These are phyloP conservation scores for Halophytophthora polymorphica DNA, from an alignment of 352 stramenopile genomes.

Conservation along the genomic window DNA sequence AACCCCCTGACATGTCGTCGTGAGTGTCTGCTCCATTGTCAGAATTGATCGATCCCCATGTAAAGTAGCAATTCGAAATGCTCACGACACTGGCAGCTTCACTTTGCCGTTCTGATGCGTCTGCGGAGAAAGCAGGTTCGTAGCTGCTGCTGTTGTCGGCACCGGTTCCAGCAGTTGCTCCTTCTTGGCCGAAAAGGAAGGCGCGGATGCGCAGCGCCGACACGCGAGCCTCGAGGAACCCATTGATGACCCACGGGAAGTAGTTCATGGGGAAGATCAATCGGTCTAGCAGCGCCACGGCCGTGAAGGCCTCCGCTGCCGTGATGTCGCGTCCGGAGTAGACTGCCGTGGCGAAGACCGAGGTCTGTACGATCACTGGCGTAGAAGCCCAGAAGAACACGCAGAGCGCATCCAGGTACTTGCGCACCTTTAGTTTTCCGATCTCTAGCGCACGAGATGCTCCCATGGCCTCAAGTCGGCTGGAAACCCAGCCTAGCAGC, in stretches of 20 bases:
- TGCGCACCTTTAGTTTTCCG: slow-evolving; percentile 60
- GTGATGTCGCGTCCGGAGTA: slow-evolving; percentile 69
- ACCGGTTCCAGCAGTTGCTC: neutral
- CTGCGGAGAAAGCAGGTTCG: neutral
- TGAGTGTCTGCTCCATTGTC: neutral
- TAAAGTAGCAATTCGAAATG: slow-evolving; percentile 31
- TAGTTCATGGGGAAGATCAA: slow-evolving; percentile 92
- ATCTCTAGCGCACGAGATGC: slow-evolving; percentile 62
- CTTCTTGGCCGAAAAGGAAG: slow-evolving; percentile 57
- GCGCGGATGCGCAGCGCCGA: slow-evolving; percentile 71
- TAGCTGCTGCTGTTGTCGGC: neutral
- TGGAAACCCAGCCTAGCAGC: slow-evolving; percentile 60
- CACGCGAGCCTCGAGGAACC: slow-evolving; percentile 81
- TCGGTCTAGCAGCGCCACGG: slow-evolving; percentile 82
- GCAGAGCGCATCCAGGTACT: slow-evolving; percentile 88
- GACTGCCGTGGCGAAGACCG: slow-evolving; percentile 77
- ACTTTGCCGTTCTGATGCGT: slow-evolving; percentile 1
- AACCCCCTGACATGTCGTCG: slow-evolving; percentile 1
- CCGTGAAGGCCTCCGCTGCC: slow-evolving; percentile 79
- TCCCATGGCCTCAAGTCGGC: slow-evolving; percentile 48
- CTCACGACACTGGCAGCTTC: slow-evolving; percentile 6
- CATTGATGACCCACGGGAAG: slow-evolving; percentile 91
- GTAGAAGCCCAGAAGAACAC: slow-evolving; percentile 91
- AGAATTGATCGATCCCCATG: slow-evolving; percentile 6
- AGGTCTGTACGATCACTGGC: slow-evolving; percentile 83